Percentiles rank a stretch among this genome's conserved stretches.
These are phyloP conservation scores for Mallotus japonicus DNA, from an alignment of 441 rosid species.

Conservation along the genomic window DNA sequence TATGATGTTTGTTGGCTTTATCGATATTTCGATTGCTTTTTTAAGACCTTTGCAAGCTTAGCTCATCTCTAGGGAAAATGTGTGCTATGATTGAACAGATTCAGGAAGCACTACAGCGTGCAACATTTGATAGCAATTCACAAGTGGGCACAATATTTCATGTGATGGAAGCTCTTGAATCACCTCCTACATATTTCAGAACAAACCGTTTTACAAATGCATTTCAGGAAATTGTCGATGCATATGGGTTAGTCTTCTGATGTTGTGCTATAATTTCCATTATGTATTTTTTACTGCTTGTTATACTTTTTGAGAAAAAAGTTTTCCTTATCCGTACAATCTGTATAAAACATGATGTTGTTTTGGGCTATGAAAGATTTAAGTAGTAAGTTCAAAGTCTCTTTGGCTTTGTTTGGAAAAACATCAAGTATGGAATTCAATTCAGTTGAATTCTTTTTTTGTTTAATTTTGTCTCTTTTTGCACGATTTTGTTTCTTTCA, in stretches of 20 bases:
- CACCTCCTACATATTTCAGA: constrained; percentile 96
- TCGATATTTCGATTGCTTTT: constrained; percentile 2
- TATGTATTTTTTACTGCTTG: background rate
- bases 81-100: constrained; percentile 53
- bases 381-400: background rate
- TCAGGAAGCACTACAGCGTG: constrained; percentile 90
- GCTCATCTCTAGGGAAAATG: constrained; percentile 24
- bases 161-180: constrained; percentile 78
- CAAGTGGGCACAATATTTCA: constrained; percentile 96
- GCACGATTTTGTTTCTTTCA: too few species aligned
- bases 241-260: constrained; percentile 81
- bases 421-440: too few species aligned
- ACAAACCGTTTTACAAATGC: constrained; percentile 84
- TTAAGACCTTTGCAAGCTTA: constrained; percentile 20
- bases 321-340: background rate
- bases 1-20: constrained; percentile 2
- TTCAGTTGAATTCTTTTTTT: too few species aligned
- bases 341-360: background rate
- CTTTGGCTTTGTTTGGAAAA: background rate
- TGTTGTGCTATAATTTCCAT: background rate
- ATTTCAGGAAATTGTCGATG: constrained; percentile 96
- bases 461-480: too few species aligned
- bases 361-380: background rate
- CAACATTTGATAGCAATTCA: constrained; percentile 87
- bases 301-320: background rate